Conservation (phyloP, 192 early-diverging fungal genomes). For the Diversispora eburnea region DNA sequence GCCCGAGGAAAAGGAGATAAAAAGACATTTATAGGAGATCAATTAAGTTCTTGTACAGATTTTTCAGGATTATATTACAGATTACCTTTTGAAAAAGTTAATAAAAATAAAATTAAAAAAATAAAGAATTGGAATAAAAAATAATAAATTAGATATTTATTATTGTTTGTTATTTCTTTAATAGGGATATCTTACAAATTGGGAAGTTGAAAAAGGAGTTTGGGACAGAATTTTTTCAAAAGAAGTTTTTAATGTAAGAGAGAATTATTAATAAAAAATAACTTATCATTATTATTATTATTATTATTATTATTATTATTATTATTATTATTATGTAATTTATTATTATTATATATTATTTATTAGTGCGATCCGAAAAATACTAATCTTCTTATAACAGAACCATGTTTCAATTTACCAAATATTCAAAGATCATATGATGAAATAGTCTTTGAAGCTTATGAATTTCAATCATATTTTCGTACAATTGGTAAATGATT, state of each 20-base stretch:
- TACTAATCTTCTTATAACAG: slow-evolving; percentile 64
- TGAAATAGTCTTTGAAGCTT: slow-evolving; percentile 85
- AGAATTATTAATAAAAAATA: no score
- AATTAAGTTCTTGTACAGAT: slow-evolving; percentile 58
- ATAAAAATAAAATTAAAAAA: neutral
- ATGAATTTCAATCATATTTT: slow-evolving; percentile 58
- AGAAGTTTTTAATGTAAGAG: slow-evolving; percentile 56
- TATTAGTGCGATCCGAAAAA: slow-evolving; percentile 55
- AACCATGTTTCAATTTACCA: slow-evolving; percentile 78
- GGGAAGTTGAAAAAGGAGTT: slow-evolving; percentile 73
- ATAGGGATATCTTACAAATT: slow-evolving; percentile 68
- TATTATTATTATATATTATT: neutral
- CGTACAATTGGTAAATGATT: slow-evolving; percentile 34
- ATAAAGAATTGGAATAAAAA: neutral
- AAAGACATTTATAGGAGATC: slow-evolving; percentile 64
- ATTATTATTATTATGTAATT: neutral
- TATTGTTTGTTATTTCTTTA: neutral
- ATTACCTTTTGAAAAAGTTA: slow-evolving; percentile 74
- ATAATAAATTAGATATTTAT: slow-evolving; percentile 1
- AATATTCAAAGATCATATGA: slow-evolving; percentile 68
- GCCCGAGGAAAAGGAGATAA: slow-evolving; percentile 54
- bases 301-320: neutral
- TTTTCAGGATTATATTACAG: slow-evolving; percentile 71
- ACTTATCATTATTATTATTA: neutral
- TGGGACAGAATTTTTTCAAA: slow-evolving; percentile 76